Base-by-base conservation (phyloP, 2,329 filamentous ascomycete genomes). In the Monascus ruber region DNA sequence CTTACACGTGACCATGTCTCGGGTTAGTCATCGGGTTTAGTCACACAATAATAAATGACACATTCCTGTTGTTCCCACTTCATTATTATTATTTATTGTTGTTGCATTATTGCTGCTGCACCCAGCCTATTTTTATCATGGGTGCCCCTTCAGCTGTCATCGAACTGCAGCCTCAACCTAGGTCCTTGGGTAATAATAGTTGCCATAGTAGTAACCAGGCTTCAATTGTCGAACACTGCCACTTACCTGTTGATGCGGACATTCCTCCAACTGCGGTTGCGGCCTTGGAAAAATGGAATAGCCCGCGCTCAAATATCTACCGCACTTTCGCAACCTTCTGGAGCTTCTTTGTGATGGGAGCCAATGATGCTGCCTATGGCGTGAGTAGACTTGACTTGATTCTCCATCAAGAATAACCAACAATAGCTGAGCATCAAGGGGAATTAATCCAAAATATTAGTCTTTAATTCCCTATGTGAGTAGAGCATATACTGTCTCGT, bases 331-430 rank as follows among this genome's bases (percentile, higher is more conserved):
- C 76, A 0, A 70, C 72, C 0, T 79, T 78, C 55, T 77, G 68
- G 63, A 70, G 68, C 5, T 74, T 81, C 43, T 50, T 75, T 4
- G 68, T 75, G 1, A 71, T 76, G 53, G 77, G 77, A 0, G 68
- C 72, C 6, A 77, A 76, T 39, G 74, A 77, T 55, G 68, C 72
- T 2, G 72, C 72, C 7, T 76, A 76, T 39, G 74, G 74, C 45
- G 72, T 74, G 55, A 62, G 70, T 60, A 10, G 10, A 29, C 33
- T 24, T 10, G n/a, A 24, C 11, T 31, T 39, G 28, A 17, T 28
- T 39, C 17, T 26, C 10, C 26, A 39, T 5, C 34, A 2, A 24
- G 27, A 25, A 45, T 49, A 7, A 45, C 54, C 6, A 25, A 10
- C 11, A 25, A 5, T 24, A 10, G 31, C 4, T 33, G 7, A 31